These are phyloP conservation scores for Fusarium buxicola DNA, from an alignment of 2,329 filamentous ascomycete species.

Conservation along the genomic window DNA sequence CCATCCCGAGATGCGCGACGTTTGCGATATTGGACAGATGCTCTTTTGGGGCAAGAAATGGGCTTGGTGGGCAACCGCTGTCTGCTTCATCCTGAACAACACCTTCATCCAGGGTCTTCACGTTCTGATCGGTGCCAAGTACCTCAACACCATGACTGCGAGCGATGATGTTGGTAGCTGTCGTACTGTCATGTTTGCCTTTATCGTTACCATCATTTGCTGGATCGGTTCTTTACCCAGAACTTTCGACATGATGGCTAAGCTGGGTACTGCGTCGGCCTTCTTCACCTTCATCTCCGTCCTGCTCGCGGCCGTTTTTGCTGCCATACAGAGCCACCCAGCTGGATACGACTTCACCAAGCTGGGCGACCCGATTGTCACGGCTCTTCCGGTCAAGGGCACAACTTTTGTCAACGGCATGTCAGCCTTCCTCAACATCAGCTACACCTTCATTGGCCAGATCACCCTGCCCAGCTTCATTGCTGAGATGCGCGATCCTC, in stretches of 20 bases:
- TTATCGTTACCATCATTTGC: slow-evolving; percentile 79
- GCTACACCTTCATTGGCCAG: slow-evolving; percentile 95
- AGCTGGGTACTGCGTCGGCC: slow-evolving; percentile 82
- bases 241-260: slow-evolving; percentile 84
- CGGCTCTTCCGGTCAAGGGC: slow-evolving; percentile 72
- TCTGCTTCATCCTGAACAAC: slow-evolving; percentile 95
- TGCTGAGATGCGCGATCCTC: slow-evolving; percentile 84
- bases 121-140: slow-evolving; percentile 85
- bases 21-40: slow-evolving; percentile 96
- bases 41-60: slow-evolving; percentile 87
- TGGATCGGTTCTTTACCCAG: slow-evolving; percentile 85
- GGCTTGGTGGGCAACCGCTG: slow-evolving; percentile 75
- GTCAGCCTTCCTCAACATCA: slow-evolving; percentile 94
- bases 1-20: slow-evolving; percentile 90
- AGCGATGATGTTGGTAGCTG: slow-evolving; percentile 69
- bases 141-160: slow-evolving; percentile 87
- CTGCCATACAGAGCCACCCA: slow-evolving; percentile 80
- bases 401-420: slow-evolving; percentile 86
- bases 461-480: slow-evolving; percentile 96
- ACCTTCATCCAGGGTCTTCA: slow-evolving; percentile 89
- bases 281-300: slow-evolving; percentile 93
- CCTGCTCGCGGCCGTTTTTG: slow-evolving; percentile 84
- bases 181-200: slow-evolving; percentile 84
- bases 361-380: slow-evolving; percentile 73
- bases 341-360: slow-evolving; percentile 68